Percentiles rank a stretch among this genome's conserved stretches.
Evolutionary conservation across 495 filamentous ascomycete genomes (phyloP).

Genomic region (Cladorrhinum samala): DNA sequence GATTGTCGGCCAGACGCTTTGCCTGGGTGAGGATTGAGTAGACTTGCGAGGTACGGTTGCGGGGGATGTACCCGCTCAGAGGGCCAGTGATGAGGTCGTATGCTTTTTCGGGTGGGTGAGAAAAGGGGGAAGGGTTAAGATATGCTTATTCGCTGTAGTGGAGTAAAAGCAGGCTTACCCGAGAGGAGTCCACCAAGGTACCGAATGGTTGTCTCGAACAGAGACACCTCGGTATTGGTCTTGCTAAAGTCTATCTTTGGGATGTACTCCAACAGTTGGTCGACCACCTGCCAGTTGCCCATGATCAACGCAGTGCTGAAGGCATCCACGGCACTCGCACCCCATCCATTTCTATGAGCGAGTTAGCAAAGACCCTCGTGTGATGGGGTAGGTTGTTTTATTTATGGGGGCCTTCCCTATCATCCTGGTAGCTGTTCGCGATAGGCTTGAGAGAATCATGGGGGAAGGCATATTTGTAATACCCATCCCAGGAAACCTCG

Average conservation of each 20-base stretch:
- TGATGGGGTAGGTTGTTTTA: too few species aligned
- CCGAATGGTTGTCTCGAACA: constrained; percentile 89
- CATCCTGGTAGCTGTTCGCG: constrained; percentile 57
- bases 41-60: constrained; percentile 39
- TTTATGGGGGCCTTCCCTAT: constrained; percentile 57
- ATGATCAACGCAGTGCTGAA: constrained; percentile 77
- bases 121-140: too few species aligned
- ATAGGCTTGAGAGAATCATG: constrained; percentile 71
- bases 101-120: constrained; percentile 30
- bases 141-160: not conserved
- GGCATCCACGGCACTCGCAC: constrained; percentile 77
- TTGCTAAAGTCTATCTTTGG: constrained; percentile 60
- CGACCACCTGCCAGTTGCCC: constrained; percentile 59
- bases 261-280: constrained; percentile 64
- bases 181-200: constrained; percentile 77
- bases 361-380: not conserved
- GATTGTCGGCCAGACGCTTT: constrained; percentile 58
- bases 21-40: constrained; percentile 60
- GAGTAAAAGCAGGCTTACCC: constrained; percentile 24
- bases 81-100: constrained; percentile 78
- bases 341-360: constrained; percentile 69
- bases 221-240: constrained; percentile 54
- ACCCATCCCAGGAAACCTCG: constrained; percentile 72
- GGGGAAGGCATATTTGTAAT: constrained; percentile 72
- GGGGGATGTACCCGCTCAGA: constrained; percentile 42